phyloP scores from a whole-genome alignment of 345 rosid genomes.

The Carallia brachiata region DNA sequence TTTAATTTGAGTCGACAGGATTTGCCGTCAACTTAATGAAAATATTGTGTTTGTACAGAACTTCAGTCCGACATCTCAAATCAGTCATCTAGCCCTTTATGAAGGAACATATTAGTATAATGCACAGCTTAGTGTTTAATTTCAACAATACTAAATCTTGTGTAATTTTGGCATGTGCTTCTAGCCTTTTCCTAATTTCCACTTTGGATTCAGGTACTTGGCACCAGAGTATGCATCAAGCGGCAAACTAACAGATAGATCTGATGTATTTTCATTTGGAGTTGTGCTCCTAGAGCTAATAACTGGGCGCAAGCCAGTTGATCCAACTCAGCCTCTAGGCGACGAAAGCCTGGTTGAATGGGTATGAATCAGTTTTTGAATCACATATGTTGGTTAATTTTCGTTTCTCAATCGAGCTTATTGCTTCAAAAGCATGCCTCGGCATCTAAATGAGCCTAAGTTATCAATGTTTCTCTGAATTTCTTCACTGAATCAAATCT shows the following conservation, averaged over 20 bases:
- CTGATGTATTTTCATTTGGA: conserved; percentile 94
- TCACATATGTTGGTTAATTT: background rate
- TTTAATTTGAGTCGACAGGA: too few relatives aligned
- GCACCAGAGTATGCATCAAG: conserved; percentile 98
- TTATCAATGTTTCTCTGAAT: background rate
- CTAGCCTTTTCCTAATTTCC: background rate
- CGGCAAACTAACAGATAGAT: conserved; percentile 91
- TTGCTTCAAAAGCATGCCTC: background rate
- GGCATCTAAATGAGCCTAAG: background rate
- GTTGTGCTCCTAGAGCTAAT: conserved; percentile 94
- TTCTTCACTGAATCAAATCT: background rate
- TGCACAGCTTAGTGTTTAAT: background rate
- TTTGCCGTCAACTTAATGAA: too few relatives aligned
- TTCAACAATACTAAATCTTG: background rate
- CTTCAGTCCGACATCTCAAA: too few relatives aligned
- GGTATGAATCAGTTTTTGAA: conserved; percentile 42
- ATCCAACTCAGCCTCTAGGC: conserved; percentile 77
- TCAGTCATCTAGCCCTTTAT: background rate
- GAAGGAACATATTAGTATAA: background rate
- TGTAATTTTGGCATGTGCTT: background rate
- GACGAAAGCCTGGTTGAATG: conserved; percentile 98
- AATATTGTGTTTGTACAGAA: too few relatives aligned
- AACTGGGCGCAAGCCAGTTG: conserved; percentile 92
- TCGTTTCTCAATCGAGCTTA: too few relatives aligned
- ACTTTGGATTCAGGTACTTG: conserved; percentile 56